A percentile compares a stretch with the other conserved stretches of the same genome.
phyloP scores from a whole-genome alignment of 192 early-diverging fungal genomes.

The Allomyces javanicus region DNA sequence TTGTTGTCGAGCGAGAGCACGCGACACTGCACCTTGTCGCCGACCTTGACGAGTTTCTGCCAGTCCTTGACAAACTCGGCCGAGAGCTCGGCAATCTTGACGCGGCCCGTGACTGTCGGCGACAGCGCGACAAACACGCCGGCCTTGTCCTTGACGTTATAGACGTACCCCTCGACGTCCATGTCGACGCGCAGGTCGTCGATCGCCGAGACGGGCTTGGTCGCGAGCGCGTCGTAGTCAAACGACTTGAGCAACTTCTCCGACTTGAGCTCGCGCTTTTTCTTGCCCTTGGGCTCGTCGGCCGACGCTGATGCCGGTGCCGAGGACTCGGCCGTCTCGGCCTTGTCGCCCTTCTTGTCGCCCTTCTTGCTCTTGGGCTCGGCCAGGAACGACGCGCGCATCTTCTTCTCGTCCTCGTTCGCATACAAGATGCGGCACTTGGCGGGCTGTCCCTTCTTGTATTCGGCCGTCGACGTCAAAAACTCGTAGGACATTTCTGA shows the following conservation, averaged over 20 bases:
- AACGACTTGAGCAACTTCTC: background rate
- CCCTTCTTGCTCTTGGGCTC: slow-evolving; percentile 31
- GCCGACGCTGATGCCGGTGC: too few relatives aligned
- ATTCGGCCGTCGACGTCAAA: slow-evolving; percentile 24
- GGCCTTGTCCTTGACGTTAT: slow-evolving; percentile 35
- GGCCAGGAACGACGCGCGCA: slow-evolving; percentile 23
- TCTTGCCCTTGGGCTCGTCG: background rate
- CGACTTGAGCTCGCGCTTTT: background rate
- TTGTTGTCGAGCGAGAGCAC: slow-evolving; percentile 36
- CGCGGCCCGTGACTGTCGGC: slow-evolving; percentile 41
- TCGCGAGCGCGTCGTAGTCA: slow-evolving; percentile 21
- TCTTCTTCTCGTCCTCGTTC: slow-evolving; percentile 33
- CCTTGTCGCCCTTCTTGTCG: slow-evolving; percentile 16
- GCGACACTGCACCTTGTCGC: slow-evolving; percentile 56
- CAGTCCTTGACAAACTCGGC: slow-evolving; percentile 77
- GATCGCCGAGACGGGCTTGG: slow-evolving; percentile 13
- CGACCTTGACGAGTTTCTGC: slow-evolving; percentile 43
- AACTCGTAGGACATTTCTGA: slow-evolving; percentile 25
- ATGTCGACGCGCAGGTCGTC: slow-evolving; percentile 38
- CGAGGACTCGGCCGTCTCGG: background rate
- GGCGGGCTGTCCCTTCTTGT: slow-evolving; percentile 44
- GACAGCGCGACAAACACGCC: slow-evolving; percentile 55
- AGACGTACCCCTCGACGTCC: slow-evolving; percentile 52
- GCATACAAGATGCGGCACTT: slow-evolving; percentile 51
- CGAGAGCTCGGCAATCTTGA: slow-evolving; percentile 66